phyloP scores from a whole-genome alignment of 352 stramenopile genomes.

The Globisporangium cystogenes region DNA sequence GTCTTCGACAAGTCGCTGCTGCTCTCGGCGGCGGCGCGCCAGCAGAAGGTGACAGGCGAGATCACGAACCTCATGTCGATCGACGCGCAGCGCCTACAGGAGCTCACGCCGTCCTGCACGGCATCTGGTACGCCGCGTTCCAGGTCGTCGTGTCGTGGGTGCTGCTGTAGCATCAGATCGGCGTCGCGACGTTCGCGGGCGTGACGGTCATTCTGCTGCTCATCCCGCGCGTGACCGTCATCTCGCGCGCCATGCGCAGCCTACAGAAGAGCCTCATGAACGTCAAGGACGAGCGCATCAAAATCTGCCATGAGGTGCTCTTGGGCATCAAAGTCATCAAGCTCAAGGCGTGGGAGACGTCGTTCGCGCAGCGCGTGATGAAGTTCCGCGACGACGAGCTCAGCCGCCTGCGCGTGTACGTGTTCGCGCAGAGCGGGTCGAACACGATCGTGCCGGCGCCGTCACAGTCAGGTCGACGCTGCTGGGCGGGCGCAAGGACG shows the following conservation, averaged over 20 bases:
- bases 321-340: slow-evolving; percentile 97
- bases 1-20: slow-evolving; percentile 86
- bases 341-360: slow-evolving; percentile 94
- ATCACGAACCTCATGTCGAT: slow-evolving; percentile 98
- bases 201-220: slow-evolving; percentile 92
- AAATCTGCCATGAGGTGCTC: slow-evolving; percentile 94
- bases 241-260: slow-evolving; percentile 85
- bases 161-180: slow-evolving; percentile 71
- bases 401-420: slow-evolving; percentile 54
- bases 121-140: slow-evolving; percentile 85
- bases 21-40: slow-evolving; percentile 63
- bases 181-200: slow-evolving; percentile 85
- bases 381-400: slow-evolving; percentile 76
- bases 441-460: slow-evolving; percentile 52
- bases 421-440: slow-evolving; percentile 24
- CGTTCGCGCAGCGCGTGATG: slow-evolving; percentile 61
- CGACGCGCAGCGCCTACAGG: slow-evolving; percentile 94
- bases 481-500: slow-evolving; percentile 27
- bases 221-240: slow-evolving; percentile 87
- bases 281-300: slow-evolving; percentile 93
- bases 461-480: slow-evolving; percentile 74
- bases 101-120: slow-evolving; percentile 91
- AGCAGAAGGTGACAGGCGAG: slow-evolving; percentile 87
- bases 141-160: slow-evolving; percentile 74
- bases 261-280: slow-evolving; percentile 89